Percentiles rank a stretch among this genome's conserved stretches.
Conservation (phyloP, 768 basidiomycete species). For the Auricularia cornea region DNA sequence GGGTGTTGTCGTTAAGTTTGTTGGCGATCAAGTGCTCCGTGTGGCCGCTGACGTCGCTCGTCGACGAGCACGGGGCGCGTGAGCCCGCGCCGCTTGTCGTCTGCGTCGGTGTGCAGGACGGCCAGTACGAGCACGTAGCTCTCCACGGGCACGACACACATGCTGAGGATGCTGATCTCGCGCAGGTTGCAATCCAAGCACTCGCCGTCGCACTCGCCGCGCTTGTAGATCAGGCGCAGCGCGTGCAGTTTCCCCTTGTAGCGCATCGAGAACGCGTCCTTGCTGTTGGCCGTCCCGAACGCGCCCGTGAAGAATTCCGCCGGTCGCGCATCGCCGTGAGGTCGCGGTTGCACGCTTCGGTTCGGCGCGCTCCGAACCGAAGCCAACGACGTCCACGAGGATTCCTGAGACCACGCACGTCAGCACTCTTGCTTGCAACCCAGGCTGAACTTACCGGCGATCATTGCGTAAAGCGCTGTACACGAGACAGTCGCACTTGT, state of each 20-base stretch:
- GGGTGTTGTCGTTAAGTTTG: constrained; percentile 4
- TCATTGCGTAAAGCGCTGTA: constrained; percentile 87
- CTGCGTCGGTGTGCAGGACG: constrained; percentile 59
- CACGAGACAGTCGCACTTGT: constrained; percentile 86
- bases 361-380: constrained; percentile 50
- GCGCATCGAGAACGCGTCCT: constrained; percentile 47
- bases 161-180: constrained; percentile 59
- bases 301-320: constrained; percentile 69
- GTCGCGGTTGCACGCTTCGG: constrained; percentile 45
- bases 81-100: constrained; percentile 22
- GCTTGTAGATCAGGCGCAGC: constrained; percentile 38
- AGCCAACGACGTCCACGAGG: constrained; percentile 91
- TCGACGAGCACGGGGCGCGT: constrained; percentile 10
- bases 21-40: constrained; percentile 27
- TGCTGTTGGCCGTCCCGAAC: constrained; percentile 55
- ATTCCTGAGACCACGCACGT: constrained; percentile 66
- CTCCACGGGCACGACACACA: constrained; percentile 49
- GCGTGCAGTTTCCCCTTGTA: constrained; percentile 66
- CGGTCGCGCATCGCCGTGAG: constrained; percentile 40
- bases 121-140: constrained; percentile 42
- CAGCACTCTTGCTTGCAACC: too few species aligned
- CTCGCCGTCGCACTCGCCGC: constrained; percentile 1
- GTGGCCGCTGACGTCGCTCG: constrained; percentile 16
- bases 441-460: constrained; percentile 72
- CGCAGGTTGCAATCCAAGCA: constrained; percentile 39